Conservation (phyloP, 2,329 filamentous ascomycete genomes). For the Monilinia aucupariae region DNA sequence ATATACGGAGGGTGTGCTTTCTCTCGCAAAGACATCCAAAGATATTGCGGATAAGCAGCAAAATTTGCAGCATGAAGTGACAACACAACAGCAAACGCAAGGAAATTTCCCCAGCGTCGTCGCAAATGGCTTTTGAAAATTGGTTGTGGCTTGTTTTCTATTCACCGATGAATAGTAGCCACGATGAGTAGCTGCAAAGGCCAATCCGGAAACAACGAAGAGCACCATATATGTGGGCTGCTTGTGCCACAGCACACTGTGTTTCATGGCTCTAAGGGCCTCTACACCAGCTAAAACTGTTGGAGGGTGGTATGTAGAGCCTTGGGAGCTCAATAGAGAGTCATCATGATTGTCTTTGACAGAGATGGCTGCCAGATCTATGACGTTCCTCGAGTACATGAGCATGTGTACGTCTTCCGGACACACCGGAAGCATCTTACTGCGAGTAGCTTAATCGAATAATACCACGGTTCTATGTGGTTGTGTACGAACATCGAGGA, state of each 20-base stretch:
- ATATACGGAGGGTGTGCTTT: background rate
- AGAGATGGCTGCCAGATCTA: background rate
- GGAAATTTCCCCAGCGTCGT: background rate
- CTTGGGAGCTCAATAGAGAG: background rate
- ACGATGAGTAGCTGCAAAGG: background rate
- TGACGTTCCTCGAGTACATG: background rate
- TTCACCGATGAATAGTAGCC: background rate
- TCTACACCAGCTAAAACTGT: background rate
- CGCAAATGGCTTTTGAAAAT: background rate
- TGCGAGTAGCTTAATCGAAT: background rate
- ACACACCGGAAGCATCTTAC: background rate
- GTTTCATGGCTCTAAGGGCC: background rate
- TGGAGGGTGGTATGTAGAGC: background rate
- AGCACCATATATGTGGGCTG: background rate
- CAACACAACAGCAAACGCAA: background rate
- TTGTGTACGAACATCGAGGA: background rate
- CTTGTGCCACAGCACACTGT: background rate
- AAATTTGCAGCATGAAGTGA: background rate
- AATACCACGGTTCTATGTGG: background rate
- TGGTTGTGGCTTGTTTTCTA: background rate
- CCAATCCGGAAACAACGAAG: background rate
- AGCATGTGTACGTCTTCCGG: background rate
- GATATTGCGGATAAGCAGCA: background rate
- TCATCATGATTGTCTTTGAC: background rate
- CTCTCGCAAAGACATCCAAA: background rate